A percentile compares a stretch with the other conserved stretches of the same genome.
Conservation (phyloP, 1,284 basidiomycete genomes). For the Apiotrichum sp. region DNA sequence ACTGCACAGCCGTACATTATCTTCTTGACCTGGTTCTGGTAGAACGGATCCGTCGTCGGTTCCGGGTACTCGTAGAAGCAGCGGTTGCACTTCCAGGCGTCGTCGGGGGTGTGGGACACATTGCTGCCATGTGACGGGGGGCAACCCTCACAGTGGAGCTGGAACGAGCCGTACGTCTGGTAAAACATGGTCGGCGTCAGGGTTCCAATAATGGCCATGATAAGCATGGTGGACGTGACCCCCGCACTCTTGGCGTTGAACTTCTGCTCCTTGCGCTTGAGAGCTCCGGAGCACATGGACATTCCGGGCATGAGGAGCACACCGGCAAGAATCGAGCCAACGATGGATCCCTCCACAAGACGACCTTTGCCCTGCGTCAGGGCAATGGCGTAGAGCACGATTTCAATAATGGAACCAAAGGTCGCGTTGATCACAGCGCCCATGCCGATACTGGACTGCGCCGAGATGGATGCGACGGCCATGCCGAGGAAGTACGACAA, state of each 20-base stretch:
- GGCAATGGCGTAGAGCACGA: conserved; percentile 87
- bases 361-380: conserved; percentile 82
- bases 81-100: conserved; percentile 77
- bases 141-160: conserved; percentile 88
- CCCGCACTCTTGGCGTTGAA: conserved; percentile 98
- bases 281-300: conserved; percentile 93
- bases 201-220: conserved; percentile 99
- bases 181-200: conserved; percentile 96
- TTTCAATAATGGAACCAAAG: conserved; percentile 97
- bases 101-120: conserved; percentile 29
- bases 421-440: conserved; percentile 99
- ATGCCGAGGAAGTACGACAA: conserved; percentile 99
- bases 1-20: conserved; percentile 92
- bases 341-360: conserved; percentile 93
- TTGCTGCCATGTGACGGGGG: conserved; percentile 46
- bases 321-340: conserved; percentile 89
- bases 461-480: conserved; percentile 97
- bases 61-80: conserved; percentile 96
- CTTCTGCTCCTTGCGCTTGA: conserved; percentile 87
- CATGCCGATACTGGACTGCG: conserved; percentile 98
- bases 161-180: conserved; percentile 95
- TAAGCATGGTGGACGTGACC: conserved; percentile 98
- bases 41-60: conserved; percentile 89
- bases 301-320: conserved; percentile 94
- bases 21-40: conserved; percentile 86